Evolutionary conservation across 805 yeast genomes (phyloP).

Genomic region (Metschnikowia orientalis): DNA sequence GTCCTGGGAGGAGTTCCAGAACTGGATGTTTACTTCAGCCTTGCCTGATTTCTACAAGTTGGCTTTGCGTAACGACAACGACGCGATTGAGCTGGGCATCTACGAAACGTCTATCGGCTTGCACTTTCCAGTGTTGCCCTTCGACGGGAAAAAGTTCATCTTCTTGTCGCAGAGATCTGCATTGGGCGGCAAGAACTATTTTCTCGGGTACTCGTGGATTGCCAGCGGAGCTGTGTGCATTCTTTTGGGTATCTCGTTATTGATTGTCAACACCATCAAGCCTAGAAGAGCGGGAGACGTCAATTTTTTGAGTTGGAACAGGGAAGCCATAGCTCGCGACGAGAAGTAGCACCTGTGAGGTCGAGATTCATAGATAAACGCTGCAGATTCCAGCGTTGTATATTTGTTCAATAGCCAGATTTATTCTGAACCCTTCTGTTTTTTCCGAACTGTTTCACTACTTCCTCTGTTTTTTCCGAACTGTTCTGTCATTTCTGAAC

Average conservation of each 20-base stretch:
- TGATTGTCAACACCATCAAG: constrained; percentile 51
- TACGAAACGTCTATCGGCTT: constrained; percentile 65
- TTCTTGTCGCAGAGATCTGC: constrained; percentile 67
- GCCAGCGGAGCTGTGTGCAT: constrained; percentile 71
- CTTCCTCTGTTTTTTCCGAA: no score
- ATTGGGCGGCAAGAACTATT: constrained; percentile 72
- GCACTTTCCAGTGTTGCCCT: constrained; percentile 74
- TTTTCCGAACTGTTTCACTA: no score
- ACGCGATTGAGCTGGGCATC: constrained; percentile 49
- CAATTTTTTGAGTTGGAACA: constrained; percentile 70
- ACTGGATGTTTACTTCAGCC: constrained; percentile 44
- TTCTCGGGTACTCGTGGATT: constrained; percentile 70
- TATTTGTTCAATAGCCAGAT: no score
- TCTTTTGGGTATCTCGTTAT: constrained; percentile 48
- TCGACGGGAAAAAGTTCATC: constrained; percentile 61
- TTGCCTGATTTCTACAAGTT: constrained; percentile 43
- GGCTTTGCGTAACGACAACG: constrained; percentile 58
- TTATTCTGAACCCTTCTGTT: no score
- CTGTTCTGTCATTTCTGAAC: no score
- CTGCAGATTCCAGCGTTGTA: no score
- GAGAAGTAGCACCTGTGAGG: constrained; percentile 10
- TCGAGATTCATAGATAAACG: not conserved
- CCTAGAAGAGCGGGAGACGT: constrained; percentile 74
- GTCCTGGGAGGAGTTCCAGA: constrained; percentile 42
- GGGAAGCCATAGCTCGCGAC: constrained; percentile 25